phyloP scores from a whole-genome alignment of 2,329 filamentous ascomycete genomes.

The Reticulascus tulasneorum region DNA sequence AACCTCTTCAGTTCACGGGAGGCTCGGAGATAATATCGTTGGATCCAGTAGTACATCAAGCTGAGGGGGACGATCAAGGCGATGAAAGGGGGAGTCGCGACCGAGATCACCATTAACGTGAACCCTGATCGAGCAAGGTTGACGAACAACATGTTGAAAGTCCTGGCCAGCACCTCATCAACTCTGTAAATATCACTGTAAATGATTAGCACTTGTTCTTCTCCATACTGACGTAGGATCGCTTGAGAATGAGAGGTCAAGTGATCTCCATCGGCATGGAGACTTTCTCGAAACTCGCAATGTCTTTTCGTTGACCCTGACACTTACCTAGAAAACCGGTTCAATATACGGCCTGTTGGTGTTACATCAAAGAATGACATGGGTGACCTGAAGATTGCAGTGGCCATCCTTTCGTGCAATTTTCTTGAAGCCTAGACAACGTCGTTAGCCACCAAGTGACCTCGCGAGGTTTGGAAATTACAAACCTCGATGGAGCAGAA shows the following conservation, averaged over 20 bases:
- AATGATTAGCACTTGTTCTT: constrained; percentile 19
- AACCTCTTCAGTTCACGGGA: constrained; percentile 94
- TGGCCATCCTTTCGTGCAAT: constrained; percentile 95
- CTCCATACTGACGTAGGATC: background rate
- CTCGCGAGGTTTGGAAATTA: constrained; percentile 4
- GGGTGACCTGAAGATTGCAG: constrained; percentile 92
- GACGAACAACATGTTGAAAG: constrained; percentile 94
- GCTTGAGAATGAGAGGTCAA: background rate
- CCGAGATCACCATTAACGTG: constrained; percentile 81
- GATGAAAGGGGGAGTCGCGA: constrained; percentile 75
- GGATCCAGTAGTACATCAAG: constrained; percentile 83
- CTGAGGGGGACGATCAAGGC: constrained; percentile 76
- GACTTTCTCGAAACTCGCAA: no score
- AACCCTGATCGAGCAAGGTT: constrained; percentile 73
- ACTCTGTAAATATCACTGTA: constrained; percentile 71
- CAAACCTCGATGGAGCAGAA: constrained; percentile 96
- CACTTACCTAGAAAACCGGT: constrained; percentile 84
- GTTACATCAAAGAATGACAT: constrained; percentile 99
- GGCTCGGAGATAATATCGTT: constrained; percentile 93
- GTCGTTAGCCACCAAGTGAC: background rate
- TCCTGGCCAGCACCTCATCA: constrained; percentile 90
- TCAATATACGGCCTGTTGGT: constrained; percentile 91
- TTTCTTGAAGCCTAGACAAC: constrained; percentile 75
- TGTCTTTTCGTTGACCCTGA: background rate
- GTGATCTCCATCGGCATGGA: no score